A percentile compares a stretch with the other conserved stretches of the same genome.
Evolutionary conservation across 768 basidiomycete species (phyloP).

Genomic region (Leccinum longicurvipes): DNA sequence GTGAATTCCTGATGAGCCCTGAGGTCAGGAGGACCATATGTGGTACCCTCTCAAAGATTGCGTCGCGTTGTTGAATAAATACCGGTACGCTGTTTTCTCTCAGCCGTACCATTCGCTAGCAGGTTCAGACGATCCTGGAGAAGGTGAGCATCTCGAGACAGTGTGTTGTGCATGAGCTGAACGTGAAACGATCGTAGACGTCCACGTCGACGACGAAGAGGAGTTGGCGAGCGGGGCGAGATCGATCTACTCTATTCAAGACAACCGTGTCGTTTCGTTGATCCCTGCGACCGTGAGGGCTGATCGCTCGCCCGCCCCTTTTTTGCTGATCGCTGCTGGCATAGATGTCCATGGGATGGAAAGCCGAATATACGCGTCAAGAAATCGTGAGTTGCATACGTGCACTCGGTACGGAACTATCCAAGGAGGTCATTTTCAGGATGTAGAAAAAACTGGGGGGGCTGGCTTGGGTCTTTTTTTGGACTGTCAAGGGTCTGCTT

Average conservation of each 20-base stretch:
- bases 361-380: conserved; percentile 25
- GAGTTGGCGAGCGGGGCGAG: conserved; percentile 20
- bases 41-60: conserved; percentile 73
- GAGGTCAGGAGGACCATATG: conserved; percentile 63
- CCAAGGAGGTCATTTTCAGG: conserved; percentile 39
- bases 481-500: not conserved
- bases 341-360: conserved; percentile 29
- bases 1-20: conserved; percentile 2
- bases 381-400: conserved; percentile 42
- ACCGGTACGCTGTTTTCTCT: conserved; percentile 70
- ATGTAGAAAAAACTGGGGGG: conserved; percentile 10
- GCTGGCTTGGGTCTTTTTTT: not conserved
- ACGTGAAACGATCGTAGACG: conserved; percentile 10
- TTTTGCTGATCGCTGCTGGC: conserved; percentile 4
- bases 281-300: conserved; percentile 26
- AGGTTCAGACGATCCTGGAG: conserved; percentile 27
- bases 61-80: conserved; percentile 54
- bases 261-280: conserved; percentile 18
- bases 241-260: conserved; percentile 24
- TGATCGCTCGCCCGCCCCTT: not conserved
- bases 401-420: conserved; percentile 42
- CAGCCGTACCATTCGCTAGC: conserved; percentile 53
- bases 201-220: conserved; percentile 13
- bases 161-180: conserved; percentile 1
- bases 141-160: conserved; percentile 18